phyloP scores from a whole-genome alignment of 2,329 filamentous ascomycete species.

The Cercospora zeae-maydis region DNA sequence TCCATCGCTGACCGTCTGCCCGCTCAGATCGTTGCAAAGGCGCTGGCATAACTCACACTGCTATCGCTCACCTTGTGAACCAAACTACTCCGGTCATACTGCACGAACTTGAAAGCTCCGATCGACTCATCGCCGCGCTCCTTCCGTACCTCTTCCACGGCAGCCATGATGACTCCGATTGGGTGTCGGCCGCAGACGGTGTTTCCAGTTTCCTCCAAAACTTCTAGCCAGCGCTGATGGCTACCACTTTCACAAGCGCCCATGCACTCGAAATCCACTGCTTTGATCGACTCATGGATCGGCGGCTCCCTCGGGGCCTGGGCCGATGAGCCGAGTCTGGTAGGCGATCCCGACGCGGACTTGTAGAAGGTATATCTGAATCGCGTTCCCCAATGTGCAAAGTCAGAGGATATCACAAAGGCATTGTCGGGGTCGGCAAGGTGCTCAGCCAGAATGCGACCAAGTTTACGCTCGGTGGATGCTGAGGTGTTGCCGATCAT shows the following conservation, averaged over 20 bases:
- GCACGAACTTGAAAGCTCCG: conserved; percentile 66
- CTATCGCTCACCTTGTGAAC: conserved; percentile 66
- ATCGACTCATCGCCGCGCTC: conserved; percentile 25
- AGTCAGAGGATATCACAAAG: conserved; percentile 91
- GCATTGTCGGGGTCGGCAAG: conserved; percentile 70
- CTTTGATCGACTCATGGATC: conserved; percentile 81
- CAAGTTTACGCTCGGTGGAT: conserved; percentile 64
- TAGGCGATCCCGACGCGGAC: conserved; percentile 42
- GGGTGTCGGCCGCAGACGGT: conserved; percentile 94
- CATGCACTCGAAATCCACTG: conserved; percentile 78
- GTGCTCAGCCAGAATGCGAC: conserved; percentile 70
- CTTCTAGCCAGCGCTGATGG: conserved; percentile 66
- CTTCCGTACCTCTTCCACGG: conserved; percentile 61
- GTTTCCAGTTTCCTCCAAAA: conserved; percentile 70
- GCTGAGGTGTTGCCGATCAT: conserved; percentile 73
- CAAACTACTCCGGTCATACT: conserved; percentile 82
- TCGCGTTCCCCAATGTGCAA: conserved; percentile 88
- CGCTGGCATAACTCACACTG: conserved; percentile 93
- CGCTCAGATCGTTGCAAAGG: conserved; percentile 68
- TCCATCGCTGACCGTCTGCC: neutral
- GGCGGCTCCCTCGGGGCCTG: conserved; percentile 45
- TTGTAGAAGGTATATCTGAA: conserved; percentile 84
- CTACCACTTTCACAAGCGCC: conserved; percentile 74
- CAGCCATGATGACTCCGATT: conserved; percentile 89
- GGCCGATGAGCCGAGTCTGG: conserved; percentile 44